Evolutionary conservation across 2,329 filamentous ascomycete genomes (phyloP).

Genomic region (Aspergillus novofumigatus): DNA sequence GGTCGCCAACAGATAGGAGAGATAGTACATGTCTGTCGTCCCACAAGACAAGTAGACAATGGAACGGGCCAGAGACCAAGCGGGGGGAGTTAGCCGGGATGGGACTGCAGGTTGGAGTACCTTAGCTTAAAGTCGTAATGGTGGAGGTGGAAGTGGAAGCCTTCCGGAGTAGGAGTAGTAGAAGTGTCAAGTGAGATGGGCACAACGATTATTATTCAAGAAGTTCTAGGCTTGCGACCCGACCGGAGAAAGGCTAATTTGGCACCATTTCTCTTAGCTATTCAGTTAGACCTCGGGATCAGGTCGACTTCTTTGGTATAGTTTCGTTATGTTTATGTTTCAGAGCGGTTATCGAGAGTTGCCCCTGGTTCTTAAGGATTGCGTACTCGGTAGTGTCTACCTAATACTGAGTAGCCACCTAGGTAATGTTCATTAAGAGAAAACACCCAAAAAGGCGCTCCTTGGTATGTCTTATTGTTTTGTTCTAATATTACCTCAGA

Average conservation of each 20-base stretch:
- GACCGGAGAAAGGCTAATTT: background rate
- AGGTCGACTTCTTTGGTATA: background rate
- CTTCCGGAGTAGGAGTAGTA: background rate
- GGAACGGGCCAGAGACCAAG: constrained; percentile 1
- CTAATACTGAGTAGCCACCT: background rate
- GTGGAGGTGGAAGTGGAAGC: background rate
- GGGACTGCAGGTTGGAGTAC: background rate
- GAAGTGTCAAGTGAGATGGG: background rate
- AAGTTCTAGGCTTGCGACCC: background rate
- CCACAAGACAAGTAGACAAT: constrained; percentile 11
- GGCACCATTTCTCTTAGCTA: background rate
- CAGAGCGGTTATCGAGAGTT: background rate
- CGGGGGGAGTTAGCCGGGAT: constrained; percentile 1
- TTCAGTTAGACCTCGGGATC: background rate
- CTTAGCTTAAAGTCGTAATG: background rate
- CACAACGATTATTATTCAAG: background rate
- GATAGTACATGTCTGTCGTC: constrained; percentile 19
- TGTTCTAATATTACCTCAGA: background rate
- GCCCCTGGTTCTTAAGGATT: background rate
- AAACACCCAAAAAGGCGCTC: background rate
- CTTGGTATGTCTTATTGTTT: background rate
- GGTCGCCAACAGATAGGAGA: constrained; percentile 6
- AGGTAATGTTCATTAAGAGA: background rate
- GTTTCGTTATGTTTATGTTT: background rate
- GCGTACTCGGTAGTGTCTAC: background rate